These are phyloP conservation scores for Cercophora scortea DNA, from an alignment of 495 filamentous ascomycete species.

Conservation along the genomic window DNA sequence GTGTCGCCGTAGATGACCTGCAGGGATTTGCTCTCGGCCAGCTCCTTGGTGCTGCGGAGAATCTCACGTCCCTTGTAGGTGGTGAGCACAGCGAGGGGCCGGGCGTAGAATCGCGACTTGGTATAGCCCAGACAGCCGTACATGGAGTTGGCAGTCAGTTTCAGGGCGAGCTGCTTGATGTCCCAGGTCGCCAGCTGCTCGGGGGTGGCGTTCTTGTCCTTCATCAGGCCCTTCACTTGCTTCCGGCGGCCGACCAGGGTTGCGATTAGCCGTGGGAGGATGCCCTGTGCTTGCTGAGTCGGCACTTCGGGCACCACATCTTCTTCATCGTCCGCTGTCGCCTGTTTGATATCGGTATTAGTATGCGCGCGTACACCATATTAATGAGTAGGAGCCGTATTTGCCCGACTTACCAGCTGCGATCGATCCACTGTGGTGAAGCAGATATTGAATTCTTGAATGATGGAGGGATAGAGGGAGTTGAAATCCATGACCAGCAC, in stretches of 20 bases:
- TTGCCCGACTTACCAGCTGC: conserved; percentile 41
- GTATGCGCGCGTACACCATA: no score
- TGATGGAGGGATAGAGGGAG: conserved; percentile 96
- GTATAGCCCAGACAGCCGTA: conserved; percentile 97
- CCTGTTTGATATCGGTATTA: conserved; percentile 30
- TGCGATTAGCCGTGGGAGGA: conserved; percentile 83
- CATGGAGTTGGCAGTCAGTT: conserved; percentile 98
- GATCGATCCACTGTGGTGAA: conserved; percentile 89
- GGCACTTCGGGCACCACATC: conserved; percentile 68
- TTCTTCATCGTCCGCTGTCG: conserved; percentile 52
- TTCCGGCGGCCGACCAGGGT: conserved; percentile 80
- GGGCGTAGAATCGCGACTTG: conserved; percentile 91
- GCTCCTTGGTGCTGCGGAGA: conserved; percentile 85
- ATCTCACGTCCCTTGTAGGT: conserved; percentile 98
- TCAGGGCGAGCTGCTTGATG: conserved; percentile 92
- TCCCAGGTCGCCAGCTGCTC: conserved; percentile 94
- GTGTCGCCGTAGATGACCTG: conserved; percentile 98
- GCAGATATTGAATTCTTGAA: conserved; percentile 98
- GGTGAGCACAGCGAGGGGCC: conserved; percentile 89
- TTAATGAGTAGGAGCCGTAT: no score
- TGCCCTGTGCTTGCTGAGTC: conserved; percentile 61
- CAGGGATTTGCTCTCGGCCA: conserved; percentile 80
- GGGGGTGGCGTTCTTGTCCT: conserved; percentile 75
- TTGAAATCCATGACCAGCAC: conserved; percentile 99
- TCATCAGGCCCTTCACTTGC: conserved; percentile 94